Conservation (phyloP, 2,329 filamentous ascomycete genomes). For the Arthrobotrys musiformis region DNA sequence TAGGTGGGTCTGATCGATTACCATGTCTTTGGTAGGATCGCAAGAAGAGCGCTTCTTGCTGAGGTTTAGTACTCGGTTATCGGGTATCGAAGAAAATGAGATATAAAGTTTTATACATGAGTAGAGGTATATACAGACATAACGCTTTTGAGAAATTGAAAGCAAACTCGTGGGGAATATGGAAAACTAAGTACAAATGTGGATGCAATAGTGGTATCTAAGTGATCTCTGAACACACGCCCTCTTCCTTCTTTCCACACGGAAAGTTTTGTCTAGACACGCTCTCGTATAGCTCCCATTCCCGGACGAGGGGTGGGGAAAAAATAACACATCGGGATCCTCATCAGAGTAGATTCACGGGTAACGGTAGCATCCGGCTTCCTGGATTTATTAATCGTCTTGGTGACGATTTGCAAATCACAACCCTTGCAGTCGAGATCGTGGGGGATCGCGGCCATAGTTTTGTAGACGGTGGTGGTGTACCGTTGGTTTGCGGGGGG, state of each 20-base stretch:
- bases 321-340: slow-evolving; percentile 29
- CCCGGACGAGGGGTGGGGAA: background rate
- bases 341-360: background rate
- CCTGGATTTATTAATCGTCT: slow-evolving; percentile 5
- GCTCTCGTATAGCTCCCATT: background rate
- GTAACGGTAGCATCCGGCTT: slow-evolving; percentile 17
- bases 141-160: background rate
- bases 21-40: no score
- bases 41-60: no score
- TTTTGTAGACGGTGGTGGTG: slow-evolving; percentile 33
- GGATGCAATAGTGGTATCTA: no score
- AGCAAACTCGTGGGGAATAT: no score
- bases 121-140: background rate
- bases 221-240: no score
- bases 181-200: background rate
- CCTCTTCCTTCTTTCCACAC: no score
- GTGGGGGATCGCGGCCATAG: slow-evolving; percentile 10
- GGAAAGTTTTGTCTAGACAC: background rate
- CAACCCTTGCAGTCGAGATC: slow-evolving; percentile 39
- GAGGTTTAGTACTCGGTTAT: no score
- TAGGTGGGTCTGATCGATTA: no score
- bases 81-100: background rate
- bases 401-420: slow-evolving; percentile 10
- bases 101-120: background rate
- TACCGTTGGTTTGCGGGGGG: background rate